Base-by-base conservation (phyloP, 305 asterid genomes). In the Withania somnifera region DNA sequence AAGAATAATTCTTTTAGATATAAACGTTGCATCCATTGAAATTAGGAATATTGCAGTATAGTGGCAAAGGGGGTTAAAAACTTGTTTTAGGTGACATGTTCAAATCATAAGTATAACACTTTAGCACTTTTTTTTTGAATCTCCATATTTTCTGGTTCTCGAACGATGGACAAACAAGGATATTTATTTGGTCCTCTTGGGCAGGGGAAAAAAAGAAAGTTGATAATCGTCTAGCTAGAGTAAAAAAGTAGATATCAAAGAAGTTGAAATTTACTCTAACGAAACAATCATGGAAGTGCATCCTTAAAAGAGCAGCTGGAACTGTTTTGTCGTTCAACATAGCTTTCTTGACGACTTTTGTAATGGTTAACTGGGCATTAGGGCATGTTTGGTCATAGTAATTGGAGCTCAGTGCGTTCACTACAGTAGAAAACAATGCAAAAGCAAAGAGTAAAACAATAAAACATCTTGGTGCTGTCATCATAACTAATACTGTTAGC, bases 281-380 rank as follows among this genome's bases (percentile, higher is more conserved):
- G 45, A 87, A 85, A 58, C 90, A 87, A 63, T 87, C 89, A 68
- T 88, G 90, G 83, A 88, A 88, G 80, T 88, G 87, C 90, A 88
- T 88, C 66, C 90, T 75, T 63, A 88, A 86, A 2, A 88, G 82
- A 1, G 90, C 87, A 7, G 90, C 90, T 11, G 89, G 89, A 77
- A 88, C 90, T 14, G 89, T 88, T 19, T 32, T 84, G 14, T 88
- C 90, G 50, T 82, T 88, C 47, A 32, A 36, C 86, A 86, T 86
- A 76, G 92, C 92, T 11, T 89, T 88, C 28, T 79, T 86, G 17
- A 93, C 94, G 6, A 84, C 85, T 45, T 82, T 78, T 8, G 84
- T 84, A 19, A 88, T 53, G 5, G 52, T 63, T 11, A 83, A 52
- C 50, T 88, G 89, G 1, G 79, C 71, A 7, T 67, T 84, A 1